Evolutionary conservation across 352 stramenopile genomes (phyloP).

Genomic region (Phytophthora boehmeriae): DNA sequence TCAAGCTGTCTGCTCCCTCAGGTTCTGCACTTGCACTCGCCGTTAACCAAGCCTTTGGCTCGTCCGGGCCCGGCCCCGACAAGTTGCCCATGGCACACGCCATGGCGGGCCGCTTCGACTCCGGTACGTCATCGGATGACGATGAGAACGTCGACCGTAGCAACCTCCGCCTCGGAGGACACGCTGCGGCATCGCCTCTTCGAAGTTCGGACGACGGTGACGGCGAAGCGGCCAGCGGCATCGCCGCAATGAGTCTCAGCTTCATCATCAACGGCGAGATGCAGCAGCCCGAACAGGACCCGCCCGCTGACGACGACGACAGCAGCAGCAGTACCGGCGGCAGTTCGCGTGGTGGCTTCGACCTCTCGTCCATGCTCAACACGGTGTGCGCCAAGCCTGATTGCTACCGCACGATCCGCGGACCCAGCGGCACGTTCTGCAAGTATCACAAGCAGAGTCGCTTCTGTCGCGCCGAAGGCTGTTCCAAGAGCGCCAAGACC

Average conservation of each 20-base stretch:
- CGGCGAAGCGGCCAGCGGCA: constrained; percentile 51
- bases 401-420: constrained; percentile 79
- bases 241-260: constrained; percentile 83
- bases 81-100: constrained; percentile 28
- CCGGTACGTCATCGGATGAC: constrained; percentile 33
- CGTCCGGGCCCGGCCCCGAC: constrained; percentile 19
- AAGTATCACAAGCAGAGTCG: constrained; percentile 88
- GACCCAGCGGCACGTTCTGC: constrained; percentile 72
- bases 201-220: constrained; percentile 36
- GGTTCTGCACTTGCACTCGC: constrained; percentile 36
- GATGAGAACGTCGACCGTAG: constrained; percentile 35
- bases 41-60: constrained; percentile 29
- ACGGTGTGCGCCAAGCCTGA: constrained; percentile 79
- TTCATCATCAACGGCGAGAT: constrained; percentile 82
- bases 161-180: constrained; percentile 15
- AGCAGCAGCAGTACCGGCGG: constrained; percentile 36
- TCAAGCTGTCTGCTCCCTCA: constrained; percentile 29
- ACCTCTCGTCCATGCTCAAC: constrained; percentile 76
- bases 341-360: constrained; percentile 44
- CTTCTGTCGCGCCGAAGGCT: constrained; percentile 73
- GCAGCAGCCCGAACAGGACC: constrained; percentile 28
- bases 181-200: constrained; percentile 14
- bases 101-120: constrained; percentile 40
- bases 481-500: constrained; percentile 81
- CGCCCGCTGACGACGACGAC: constrained; percentile 33